phyloP scores from a whole-genome alignment of 768 basidiomycete genomes.

The Crassisporium funariophilum region DNA sequence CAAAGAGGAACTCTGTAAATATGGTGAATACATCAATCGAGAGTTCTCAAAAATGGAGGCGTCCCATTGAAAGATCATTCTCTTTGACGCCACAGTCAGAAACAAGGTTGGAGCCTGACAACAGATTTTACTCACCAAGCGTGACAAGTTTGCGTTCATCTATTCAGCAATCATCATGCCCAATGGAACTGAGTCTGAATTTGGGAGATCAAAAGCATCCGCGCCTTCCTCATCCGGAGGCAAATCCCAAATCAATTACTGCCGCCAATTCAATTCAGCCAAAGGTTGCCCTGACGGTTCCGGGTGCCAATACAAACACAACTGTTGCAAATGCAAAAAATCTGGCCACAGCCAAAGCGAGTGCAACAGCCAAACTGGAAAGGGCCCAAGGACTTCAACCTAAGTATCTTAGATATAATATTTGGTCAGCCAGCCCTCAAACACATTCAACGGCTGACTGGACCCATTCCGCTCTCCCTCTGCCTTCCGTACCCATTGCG shows the following conservation, averaged over 20 bases:
- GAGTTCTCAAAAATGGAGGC: conserved; percentile 16
- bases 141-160: not conserved
- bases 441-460: too few species aligned
- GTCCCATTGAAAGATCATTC: conserved; percentile 26
- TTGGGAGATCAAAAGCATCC: not conserved
- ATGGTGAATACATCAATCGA: conserved; percentile 25
- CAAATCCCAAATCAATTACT: too few species aligned
- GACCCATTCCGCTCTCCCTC: not conserved
- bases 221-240: too few species aligned
- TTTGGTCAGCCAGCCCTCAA: too few species aligned
- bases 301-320: too few species aligned
- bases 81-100: conserved; percentile 32
- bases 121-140: conserved; percentile 23
- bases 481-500: not conserved
- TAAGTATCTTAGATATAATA: too few species aligned
- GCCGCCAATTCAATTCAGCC: too few species aligned
- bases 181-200: conserved; percentile 1
- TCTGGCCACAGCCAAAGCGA: too few species aligned
- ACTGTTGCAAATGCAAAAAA: too few species aligned
- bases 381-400: too few species aligned
- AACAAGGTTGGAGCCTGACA: conserved; percentile 20
- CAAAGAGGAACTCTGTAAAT: conserved; percentile 24
- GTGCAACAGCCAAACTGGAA: too few species aligned
- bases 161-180: conserved; percentile 15
- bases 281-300: too few species aligned